Base-by-base conservation (phyloP, 2,329 filamentous ascomycete species). In the Lojkania enalia region DNA sequence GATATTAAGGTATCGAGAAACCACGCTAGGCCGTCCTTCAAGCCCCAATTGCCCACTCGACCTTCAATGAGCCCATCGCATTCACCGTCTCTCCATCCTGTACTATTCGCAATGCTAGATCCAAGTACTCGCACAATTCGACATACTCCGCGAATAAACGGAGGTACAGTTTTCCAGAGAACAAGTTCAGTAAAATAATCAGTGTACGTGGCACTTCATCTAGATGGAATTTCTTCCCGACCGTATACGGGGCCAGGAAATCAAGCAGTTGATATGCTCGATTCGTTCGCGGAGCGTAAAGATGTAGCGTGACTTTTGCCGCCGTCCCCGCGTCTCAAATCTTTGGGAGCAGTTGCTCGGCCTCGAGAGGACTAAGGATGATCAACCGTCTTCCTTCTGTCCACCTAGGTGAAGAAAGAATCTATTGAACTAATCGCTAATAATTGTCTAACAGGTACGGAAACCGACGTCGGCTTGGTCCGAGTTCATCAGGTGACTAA, bases 111-210 rank as follows among this genome's bases (percentile, higher is more conserved):
- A 63, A 71, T 0, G 71, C 63, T 0, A 86, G 56, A 0, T 82
- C 78, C 0, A 87, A 66, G 30, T 75, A 76, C 1, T 70, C 59
- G 47, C 82, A 85, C 0, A 77, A 58, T 1, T 69, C 60, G 0
- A 61, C 50, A 49, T 88, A 90, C 41, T 87, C 77, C 0, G 67
- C 46, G 32, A 74, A 79, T 0, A 72, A 75, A 0, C 60, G 63
- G 7, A 88, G 70, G 52, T 88, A 89, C 0, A 88, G 71, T 42
- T 86, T 83, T 0, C 86, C 86, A 0, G 86, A 73, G 42, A 90
- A 88, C 0, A 89, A 66, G 32, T 86, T 85, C 0, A 89, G 72
- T 44, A 81, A 72, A 0, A 72, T 65, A 0, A 69, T 61, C 0
- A 79, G 56, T 0, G 43, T 58, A 7, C 54, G 60, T 11, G 52